Percentiles rank a stretch among this genome's conserved stretches.
phyloP scores from a whole-genome alignment of 148 eudicot species.

The Rheum nobile region DNA sequence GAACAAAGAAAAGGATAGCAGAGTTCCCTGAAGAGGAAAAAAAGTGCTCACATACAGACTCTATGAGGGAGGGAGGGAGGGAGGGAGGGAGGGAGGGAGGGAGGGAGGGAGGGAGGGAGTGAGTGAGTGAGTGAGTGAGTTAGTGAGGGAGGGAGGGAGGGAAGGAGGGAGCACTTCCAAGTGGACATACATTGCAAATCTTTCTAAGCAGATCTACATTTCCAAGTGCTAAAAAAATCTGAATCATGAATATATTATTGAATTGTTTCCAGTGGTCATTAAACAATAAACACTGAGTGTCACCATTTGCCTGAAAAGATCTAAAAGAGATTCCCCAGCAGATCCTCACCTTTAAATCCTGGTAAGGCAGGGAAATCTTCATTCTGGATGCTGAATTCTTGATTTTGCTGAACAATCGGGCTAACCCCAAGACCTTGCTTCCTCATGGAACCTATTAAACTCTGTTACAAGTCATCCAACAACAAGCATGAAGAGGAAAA shows the following conservation, averaged over 20 bases:
- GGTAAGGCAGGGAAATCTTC: slow-evolving; percentile 99
- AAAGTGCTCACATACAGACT: background rate
- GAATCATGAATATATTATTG: background rate
- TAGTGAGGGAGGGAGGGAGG: background rate
- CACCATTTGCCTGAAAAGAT: background rate
- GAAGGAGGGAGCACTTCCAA: no score
- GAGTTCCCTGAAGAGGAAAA: background rate
- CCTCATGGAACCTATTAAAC: slow-evolving; percentile 63
- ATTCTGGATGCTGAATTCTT: slow-evolving; percentile 95
- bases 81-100: background rate
- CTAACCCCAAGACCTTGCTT: slow-evolving; percentile 90
- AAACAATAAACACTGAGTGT: background rate
- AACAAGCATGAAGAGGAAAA: background rate
- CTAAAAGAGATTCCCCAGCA: background rate
- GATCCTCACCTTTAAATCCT: slow-evolving; percentile 71
- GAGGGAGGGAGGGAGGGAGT: background rate
- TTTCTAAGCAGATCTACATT: background rate
- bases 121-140: no score
- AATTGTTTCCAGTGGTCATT: background rate
- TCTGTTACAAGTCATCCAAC: slow-evolving; percentile 14
- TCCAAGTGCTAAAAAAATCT: background rate
- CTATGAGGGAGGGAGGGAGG: background rate
- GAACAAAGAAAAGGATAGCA: background rate
- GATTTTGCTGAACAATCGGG: slow-evolving; percentile 95
- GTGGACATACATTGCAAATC: background rate